Evolutionary conservation across 2,329 filamentous ascomycete genomes (phyloP).

Genomic region (Xylaria polymorpha): DNA sequence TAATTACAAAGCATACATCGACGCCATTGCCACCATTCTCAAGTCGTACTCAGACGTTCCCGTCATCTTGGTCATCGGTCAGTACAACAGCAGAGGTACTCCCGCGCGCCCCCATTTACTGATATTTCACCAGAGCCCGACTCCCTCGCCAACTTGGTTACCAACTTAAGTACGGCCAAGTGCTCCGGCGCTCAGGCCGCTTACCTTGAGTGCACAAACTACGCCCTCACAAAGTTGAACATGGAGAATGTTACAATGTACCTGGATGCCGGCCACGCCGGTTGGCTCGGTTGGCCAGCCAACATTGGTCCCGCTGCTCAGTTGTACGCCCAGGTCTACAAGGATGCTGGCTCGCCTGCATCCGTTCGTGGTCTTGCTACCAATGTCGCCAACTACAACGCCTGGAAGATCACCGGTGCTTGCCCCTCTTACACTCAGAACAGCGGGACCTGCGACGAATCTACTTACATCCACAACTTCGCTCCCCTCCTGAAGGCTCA

Average conservation of each 20-base stretch:
- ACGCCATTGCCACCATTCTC: slow-evolving; percentile 57
- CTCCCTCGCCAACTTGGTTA: slow-evolving; percentile 69
- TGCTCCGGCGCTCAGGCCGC: slow-evolving; percentile 60
- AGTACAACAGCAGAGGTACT: slow-evolving; percentile 41
- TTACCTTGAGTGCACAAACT: slow-evolving; percentile 62
- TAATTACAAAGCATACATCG: slow-evolving; percentile 68
- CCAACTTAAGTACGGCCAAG: slow-evolving; percentile 64
- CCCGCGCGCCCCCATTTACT: slow-evolving; percentile 35
- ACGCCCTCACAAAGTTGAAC: slow-evolving; percentile 64
- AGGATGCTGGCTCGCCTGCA: slow-evolving; percentile 60
- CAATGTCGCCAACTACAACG: slow-evolving; percentile 71
- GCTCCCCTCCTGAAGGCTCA: slow-evolving; percentile 66
- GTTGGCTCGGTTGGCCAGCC: slow-evolving; percentile 68
- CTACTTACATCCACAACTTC: slow-evolving; percentile 71
- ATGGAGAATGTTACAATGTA: slow-evolving; percentile 69
- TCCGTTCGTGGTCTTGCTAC: slow-evolving; percentile 66
- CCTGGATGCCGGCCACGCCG: slow-evolving; percentile 67
- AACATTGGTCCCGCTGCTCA: slow-evolving; percentile 63
- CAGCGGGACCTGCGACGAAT: slow-evolving; percentile 64
- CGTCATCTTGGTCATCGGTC: slow-evolving; percentile 59
- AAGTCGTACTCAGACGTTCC: slow-evolving; percentile 58
- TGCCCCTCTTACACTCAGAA: slow-evolving; percentile 57
- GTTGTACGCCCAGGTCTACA: slow-evolving; percentile 61
- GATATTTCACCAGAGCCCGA: slow-evolving; percentile 60
- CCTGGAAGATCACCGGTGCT: slow-evolving; percentile 54